Conservation (phyloP, 148 eudicot genomes). For the Cornus florida region DNA sequence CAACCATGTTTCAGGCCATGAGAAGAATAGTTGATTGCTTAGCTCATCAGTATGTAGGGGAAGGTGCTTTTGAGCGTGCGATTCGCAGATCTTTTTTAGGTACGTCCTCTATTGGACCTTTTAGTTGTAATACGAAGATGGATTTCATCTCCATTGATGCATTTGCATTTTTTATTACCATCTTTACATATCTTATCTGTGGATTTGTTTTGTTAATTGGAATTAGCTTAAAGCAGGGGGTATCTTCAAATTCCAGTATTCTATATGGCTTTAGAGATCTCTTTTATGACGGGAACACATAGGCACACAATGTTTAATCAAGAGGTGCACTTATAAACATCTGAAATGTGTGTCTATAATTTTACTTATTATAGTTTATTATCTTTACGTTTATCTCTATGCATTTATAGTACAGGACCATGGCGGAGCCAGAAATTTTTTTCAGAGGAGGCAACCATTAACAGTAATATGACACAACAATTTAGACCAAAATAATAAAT, state of each 20-base stretch:
- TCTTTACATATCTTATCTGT: too few relatives aligned
- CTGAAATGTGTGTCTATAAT: background rate
- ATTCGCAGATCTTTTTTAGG: conserved; percentile 92
- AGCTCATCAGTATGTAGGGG: conserved; percentile 55
- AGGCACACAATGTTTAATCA: background rate
- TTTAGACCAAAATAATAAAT: too few relatives aligned
- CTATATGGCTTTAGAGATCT: background rate
- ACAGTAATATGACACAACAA: too few relatives aligned
- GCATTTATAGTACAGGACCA: background rate
- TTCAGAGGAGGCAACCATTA: too few relatives aligned
- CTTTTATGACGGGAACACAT: background rate
- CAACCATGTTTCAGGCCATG: conserved; percentile 95
- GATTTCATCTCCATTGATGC: background rate
- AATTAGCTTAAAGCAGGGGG: background rate
- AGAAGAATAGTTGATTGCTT: conserved; percentile 75
- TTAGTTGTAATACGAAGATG: background rate
- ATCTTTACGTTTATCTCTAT: background rate
- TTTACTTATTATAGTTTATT: background rate
- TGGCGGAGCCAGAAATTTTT: too few relatives aligned
- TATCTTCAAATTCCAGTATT: too few relatives aligned
- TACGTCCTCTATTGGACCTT: conserved; percentile 18
- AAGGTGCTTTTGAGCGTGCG: conserved; percentile 65
- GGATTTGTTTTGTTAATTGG: too few relatives aligned
- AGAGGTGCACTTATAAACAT: background rate
- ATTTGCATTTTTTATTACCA: too few relatives aligned